Evolutionary conservation across 2,329 filamentous ascomycete genomes (phyloP), one percentile per base, ranked within the genome.

Genomic region (Botrytis fragariae): DNA sequence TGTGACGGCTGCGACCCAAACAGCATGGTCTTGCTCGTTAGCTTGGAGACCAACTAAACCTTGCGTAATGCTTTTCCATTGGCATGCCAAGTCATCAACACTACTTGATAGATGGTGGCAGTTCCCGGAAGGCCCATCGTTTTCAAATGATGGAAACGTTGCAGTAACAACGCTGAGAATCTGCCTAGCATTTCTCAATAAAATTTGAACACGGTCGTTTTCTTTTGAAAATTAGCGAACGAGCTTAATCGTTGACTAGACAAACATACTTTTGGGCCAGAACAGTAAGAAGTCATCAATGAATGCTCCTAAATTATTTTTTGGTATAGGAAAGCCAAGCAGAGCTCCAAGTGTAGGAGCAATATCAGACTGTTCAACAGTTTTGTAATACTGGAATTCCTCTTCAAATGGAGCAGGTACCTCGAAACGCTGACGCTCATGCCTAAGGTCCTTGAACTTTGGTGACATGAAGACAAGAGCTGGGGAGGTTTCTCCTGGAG

Each of bases 281-380:
- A 98, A 89, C 0, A 87, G 85, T 25, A 97, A 84, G 76, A 99
- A 91, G 9, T 94, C 89, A 0, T 89, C 86, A 67, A 98, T 94
- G 74, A 98, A 91, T 1, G 94, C 90, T 0, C 96, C 96, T 0
- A 99, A 84, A 76, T 94, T 98, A 80, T 99, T 99, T 81, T 91
- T 90, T 0, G 96, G 93, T 0, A 97, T 87, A 0, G 96, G 95
- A 76, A 99, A 92, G 0, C 95, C 95, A 62, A 99, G 86, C 44
- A 99, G 84, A 0, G 91, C 94, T 18, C 93, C 94, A 35, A 99
- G 85, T 0, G 95, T 98, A 1, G 96, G 95, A 0, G 93, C 94
- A 74, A 99, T 88, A 82, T 99, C 97, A 1, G 94, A 97, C 83
- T 99, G 96, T 80, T 98, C 93, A n/a, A 98, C 89, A 72, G 86